Evolutionary conservation across 2,329 filamentous ascomycete species (phyloP).

Genomic region (Aspergillus arachidicola): DNA sequence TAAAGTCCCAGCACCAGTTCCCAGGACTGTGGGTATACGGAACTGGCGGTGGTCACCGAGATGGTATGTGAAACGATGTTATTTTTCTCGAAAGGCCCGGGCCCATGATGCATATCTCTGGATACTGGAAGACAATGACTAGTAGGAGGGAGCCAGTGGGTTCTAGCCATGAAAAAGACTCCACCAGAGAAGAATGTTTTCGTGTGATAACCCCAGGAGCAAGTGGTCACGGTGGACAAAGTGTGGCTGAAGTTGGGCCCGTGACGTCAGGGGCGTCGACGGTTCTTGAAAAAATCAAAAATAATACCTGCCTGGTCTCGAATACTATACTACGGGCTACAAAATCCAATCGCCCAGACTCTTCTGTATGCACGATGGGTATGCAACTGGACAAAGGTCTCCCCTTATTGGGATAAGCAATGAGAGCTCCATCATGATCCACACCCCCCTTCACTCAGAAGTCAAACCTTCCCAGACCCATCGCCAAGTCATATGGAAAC

Average conservation of each 20-base stretch:
- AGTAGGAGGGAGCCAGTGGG: background rate
- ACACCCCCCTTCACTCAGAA: background rate
- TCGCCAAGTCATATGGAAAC: background rate
- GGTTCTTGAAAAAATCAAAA: background rate
- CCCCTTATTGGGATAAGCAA: background rate
- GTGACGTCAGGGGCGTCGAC: constrained; percentile 8
- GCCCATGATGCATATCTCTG: constrained; percentile 1
- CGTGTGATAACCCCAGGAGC: background rate
- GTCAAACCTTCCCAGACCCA: background rate
- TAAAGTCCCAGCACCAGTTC: background rate
- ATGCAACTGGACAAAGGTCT: background rate
- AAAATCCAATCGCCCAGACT: background rate
- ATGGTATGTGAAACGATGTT: constrained; percentile 1
- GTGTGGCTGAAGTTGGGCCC: constrained; percentile 3
- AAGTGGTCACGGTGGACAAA: background rate
- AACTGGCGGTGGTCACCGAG: background rate
- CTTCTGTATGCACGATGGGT: background rate
- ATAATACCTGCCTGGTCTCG: background rate
- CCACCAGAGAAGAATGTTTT: background rate
- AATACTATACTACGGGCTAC: background rate
- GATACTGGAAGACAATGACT: background rate
- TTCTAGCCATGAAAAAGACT: background rate
- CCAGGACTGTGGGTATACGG: background rate
- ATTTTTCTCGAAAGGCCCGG: background rate
- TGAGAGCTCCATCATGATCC: background rate